Percentiles rank a stretch among this genome's conserved stretches.
Conservation (phyloP, 371 early-diverging fungal genomes). For the Saksenaea oblongispora region DNA sequence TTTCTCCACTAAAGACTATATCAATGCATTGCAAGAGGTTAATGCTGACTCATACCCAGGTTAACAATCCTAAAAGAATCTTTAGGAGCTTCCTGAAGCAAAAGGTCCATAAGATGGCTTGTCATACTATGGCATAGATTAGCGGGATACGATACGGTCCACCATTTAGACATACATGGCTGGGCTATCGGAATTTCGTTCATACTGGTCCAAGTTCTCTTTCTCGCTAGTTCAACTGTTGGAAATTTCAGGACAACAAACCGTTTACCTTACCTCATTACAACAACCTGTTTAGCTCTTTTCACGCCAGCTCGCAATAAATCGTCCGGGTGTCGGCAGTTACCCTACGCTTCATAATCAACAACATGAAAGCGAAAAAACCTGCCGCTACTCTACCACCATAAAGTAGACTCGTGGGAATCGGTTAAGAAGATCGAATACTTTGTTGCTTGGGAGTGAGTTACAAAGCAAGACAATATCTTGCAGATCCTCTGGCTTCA, state of each 20-base stretch:
- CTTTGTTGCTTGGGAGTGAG: constrained; percentile 36
- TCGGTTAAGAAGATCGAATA: constrained; percentile 47
- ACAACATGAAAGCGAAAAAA: neutral
- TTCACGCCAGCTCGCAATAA: constrained; percentile 57
- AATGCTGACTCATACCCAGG: constrained; percentile 17
- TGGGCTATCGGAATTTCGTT: constrained; percentile 46
- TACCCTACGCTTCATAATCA: constrained; percentile 36
- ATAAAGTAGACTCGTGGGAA: constrained; percentile 61
- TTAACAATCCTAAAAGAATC: constrained; percentile 39
- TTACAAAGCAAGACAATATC: constrained; percentile 58
- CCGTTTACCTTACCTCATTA: constrained; percentile 45
- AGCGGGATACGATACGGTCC: neutral
- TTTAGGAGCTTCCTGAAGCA: constrained; percentile 21
- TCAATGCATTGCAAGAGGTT: neutral
- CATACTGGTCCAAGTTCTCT: constrained; percentile 36
- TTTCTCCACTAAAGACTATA: constrained; percentile 32
- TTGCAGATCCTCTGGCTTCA: constrained; percentile 42
- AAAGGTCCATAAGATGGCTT: constrained; percentile 38
- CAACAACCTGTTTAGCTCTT: constrained; percentile 57
- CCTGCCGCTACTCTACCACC: constrained; percentile 31
- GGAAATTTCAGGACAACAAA: neutral
- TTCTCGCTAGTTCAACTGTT: constrained; percentile 28
- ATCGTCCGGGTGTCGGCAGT: constrained; percentile 60
- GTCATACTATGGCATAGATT: constrained; percentile 27
- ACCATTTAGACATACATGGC: constrained; percentile 37